A percentile compares a stretch with the other conserved stretches of the same genome.
Evolutionary conservation across 257 asterid species (phyloP).

Genomic region (Capsicum baccatum): DNA sequence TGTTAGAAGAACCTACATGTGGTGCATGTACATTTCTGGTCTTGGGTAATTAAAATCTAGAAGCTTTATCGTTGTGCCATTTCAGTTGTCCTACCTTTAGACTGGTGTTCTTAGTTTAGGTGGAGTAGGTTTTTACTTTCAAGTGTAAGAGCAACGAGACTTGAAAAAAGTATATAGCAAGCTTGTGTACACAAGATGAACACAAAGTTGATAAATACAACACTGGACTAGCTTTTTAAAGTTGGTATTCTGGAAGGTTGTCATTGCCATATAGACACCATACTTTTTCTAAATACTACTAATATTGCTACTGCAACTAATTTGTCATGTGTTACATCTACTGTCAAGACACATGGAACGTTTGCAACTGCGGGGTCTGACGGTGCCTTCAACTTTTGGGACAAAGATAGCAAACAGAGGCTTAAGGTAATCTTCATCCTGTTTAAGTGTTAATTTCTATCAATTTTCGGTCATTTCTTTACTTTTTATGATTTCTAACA

Average conservation of each 20-base stretch:
- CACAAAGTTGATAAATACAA: constrained; percentile 13
- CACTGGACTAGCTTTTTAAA: not conserved
- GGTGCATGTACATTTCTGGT: constrained; percentile 9
- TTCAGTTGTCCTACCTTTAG: constrained; percentile 10
- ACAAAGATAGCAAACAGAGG: constrained; percentile 96
- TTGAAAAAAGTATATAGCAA: constrained; percentile 12
- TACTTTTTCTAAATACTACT: not conserved
- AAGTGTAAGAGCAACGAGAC: not conserved
- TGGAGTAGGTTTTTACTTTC: not conserved
- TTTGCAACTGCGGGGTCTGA: constrained; percentile 97
- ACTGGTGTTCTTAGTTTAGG: constrained; percentile 11
- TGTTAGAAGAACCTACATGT: not conserved
- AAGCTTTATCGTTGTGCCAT: not conserved
- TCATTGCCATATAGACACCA: not conserved
- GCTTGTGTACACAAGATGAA: not conserved
- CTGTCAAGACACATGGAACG: constrained; percentile 76
- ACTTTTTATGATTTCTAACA: not conserved
- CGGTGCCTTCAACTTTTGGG: constrained; percentile 96
- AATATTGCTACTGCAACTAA: constrained; percentile 13
- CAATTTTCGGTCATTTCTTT: not conserved
- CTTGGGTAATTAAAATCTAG: constrained; percentile 2
- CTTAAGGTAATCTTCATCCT: constrained; percentile 63
- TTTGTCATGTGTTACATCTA: constrained; percentile 20
- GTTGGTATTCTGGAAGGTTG: not conserved
- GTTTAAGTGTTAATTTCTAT: constrained; percentile 21